Evolutionary conservation across 768 basidiomycete genomes (phyloP).

Genomic region (Lactarius hengduanensis): DNA sequence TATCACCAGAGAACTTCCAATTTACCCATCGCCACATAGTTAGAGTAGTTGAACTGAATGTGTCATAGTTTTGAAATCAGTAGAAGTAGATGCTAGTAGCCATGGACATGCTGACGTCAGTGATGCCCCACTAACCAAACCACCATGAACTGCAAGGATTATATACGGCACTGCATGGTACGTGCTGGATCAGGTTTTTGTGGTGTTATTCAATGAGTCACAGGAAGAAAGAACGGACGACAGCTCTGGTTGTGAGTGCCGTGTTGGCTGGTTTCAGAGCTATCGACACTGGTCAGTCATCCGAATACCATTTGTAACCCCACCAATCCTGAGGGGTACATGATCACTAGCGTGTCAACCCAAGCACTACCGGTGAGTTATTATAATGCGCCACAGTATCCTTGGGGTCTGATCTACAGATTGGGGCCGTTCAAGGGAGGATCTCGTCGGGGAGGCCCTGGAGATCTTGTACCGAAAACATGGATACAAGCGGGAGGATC

Average conservation of each 20-base stretch:
- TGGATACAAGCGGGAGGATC: conserved; percentile 61
- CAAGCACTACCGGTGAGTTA: conserved; percentile 63
- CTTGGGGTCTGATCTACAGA: neutral
- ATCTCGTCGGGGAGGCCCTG: conserved; percentile 77
- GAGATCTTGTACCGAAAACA: conserved; percentile 53
- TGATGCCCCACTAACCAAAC: neutral
- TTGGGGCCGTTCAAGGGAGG: conserved; percentile 37
- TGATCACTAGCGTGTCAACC: conserved; percentile 56
- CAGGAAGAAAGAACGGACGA: conserved; percentile 79
- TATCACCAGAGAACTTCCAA: too few relatives aligned
- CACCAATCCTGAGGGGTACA: conserved; percentile 2
- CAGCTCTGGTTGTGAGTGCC: conserved; percentile 65
- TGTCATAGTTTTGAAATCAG: too few relatives aligned
- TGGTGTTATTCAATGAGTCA: neutral
- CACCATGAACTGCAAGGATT: conserved; percentile 42
- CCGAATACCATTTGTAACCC: too few relatives aligned
- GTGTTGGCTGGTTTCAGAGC: conserved; percentile 76
- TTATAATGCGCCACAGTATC: neutral
- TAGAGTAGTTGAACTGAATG: too few relatives aligned
- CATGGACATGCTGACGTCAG: too few relatives aligned
- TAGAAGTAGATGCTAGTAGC: too few relatives aligned
- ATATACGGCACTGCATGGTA: conserved; percentile 67
- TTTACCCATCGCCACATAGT: too few relatives aligned
- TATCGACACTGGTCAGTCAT: conserved; percentile 70
- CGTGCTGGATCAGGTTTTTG: conserved; percentile 4